Conservation (phyloP, 257 asterid genomes). For the Apocynum venetum region DNA sequence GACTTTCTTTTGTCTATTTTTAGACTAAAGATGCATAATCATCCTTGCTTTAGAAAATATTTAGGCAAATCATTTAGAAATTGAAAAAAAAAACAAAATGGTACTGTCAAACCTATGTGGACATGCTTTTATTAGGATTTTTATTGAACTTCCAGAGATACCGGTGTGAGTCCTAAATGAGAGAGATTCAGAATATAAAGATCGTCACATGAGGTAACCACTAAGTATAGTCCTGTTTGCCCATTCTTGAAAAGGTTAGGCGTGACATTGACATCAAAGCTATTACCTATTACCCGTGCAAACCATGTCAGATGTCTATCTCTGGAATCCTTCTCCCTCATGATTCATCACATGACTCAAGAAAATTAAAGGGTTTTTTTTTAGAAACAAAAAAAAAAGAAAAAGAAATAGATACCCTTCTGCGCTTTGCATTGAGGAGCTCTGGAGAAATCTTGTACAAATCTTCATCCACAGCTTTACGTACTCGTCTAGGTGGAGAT, state of each 20-base stretch:
- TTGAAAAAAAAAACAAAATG: too few species aligned
- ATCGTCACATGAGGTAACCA: not conserved
- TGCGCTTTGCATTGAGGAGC: constrained; percentile 42
- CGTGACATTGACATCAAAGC: not conserved
- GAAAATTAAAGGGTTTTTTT: not conserved
- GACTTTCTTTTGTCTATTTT: not conserved
- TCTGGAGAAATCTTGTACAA: constrained; percentile 77
- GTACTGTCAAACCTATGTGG: too few species aligned
- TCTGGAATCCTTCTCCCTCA: not conserved
- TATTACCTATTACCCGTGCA: constrained; percentile 6
- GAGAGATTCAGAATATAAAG: not conserved
- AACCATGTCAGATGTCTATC: constrained; percentile 1
- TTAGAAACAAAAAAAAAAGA: too few species aligned
- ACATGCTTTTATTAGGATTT: not conserved
- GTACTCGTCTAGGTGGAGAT: constrained; percentile 28
- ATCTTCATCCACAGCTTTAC: constrained; percentile 80
- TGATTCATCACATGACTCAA: not conserved
- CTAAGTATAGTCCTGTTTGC: not conserved
- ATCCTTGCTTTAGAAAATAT: not conserved
- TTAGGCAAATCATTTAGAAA: too few species aligned
- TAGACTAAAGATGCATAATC: not conserved
- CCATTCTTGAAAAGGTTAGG: constrained; percentile 9
- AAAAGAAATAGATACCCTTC: constrained; percentile 29
- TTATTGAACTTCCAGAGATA: not conserved
- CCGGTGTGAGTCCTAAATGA: not conserved